Conservation (phyloP, 2,329 filamentous ascomycete species). For the Fusarium oligoseptatum region DNA sequence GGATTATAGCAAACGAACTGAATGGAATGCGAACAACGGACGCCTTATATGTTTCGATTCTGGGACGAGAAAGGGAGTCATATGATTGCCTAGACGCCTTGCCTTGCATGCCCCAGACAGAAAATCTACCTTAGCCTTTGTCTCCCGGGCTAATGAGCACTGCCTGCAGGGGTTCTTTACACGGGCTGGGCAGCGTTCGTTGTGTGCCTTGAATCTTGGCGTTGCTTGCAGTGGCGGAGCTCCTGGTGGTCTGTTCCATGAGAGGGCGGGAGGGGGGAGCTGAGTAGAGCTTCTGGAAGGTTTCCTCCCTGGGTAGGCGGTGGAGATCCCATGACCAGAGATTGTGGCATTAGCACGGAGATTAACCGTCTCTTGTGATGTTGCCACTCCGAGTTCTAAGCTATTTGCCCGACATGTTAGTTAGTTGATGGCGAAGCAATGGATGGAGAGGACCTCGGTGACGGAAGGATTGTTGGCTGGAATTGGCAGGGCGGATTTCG, state of each 20-base stretch:
- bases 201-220: conserved; percentile 26
- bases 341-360: neutral
- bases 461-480: neutral
- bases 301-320: conserved; percentile 8
- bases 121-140: neutral
- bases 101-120: neutral
- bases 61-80: neutral
- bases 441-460: neutral
- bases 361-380: neutral
- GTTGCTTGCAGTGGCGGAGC: conserved; percentile 24
- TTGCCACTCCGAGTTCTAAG: neutral
- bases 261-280: neutral
- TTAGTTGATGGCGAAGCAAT: neutral
- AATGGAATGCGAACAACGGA: conserved; percentile 3
- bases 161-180: conserved; percentile 7
- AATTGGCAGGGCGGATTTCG: conserved; percentile 10
- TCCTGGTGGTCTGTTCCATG: neutral
- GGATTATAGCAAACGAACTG: conserved; percentile 1
- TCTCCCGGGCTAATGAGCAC: neutral
- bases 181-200: neutral
- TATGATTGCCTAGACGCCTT: neutral
- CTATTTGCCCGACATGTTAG: neutral
- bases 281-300: conserved; percentile 25
- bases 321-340: conserved; percentile 21
- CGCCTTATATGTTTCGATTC: conserved; percentile 27